phyloP scores from a whole-genome alignment of 2,329 filamentous ascomycete genomes.

The Arachnopeziza araneosa region DNA sequence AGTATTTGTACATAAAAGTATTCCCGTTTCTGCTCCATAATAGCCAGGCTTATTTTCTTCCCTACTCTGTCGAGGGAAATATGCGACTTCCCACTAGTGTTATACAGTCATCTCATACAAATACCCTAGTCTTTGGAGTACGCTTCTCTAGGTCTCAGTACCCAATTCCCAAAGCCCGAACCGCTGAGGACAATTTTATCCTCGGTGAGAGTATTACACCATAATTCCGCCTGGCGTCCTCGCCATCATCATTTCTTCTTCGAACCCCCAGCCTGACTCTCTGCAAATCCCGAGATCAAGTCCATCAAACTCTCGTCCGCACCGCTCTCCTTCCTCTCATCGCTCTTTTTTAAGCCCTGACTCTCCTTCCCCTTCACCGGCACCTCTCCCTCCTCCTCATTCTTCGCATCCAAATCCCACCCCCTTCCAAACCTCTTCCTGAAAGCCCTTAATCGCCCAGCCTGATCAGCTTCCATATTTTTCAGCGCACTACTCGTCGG shows the following conservation, averaged over 20 bases:
- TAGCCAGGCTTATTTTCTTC: constrained; percentile 1
- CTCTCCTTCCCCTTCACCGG: constrained; percentile 31
- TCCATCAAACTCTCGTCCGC: constrained; percentile 51
- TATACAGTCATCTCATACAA: not conserved
- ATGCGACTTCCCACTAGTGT: not conserved
- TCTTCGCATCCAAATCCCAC: constrained; percentile 59
- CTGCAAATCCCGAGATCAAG: constrained; percentile 40
- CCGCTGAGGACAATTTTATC: no score
- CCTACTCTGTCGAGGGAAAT: not conserved
- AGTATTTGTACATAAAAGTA: constrained; percentile 30
- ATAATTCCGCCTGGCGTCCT: not conserved
- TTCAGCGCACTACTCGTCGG: constrained; percentile 72
- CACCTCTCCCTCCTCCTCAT: constrained; percentile 12
- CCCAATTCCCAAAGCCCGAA: no score
- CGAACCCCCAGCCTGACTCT: not conserved
- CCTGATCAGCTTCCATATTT: constrained; percentile 93
- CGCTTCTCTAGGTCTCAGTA: no score
- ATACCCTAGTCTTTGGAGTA: not conserved
- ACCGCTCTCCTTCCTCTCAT: constrained; percentile 16
- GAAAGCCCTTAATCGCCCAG: constrained; percentile 82
- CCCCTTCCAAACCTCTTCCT: constrained; percentile 74
- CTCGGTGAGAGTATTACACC: no score
- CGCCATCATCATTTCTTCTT: not conserved
- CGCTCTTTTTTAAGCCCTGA: constrained; percentile 34
- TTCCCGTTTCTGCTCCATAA: constrained; percentile 10